phyloP scores from a whole-genome alignment of 2,329 filamentous ascomycete genomes.

The Phoma sp. region DNA sequence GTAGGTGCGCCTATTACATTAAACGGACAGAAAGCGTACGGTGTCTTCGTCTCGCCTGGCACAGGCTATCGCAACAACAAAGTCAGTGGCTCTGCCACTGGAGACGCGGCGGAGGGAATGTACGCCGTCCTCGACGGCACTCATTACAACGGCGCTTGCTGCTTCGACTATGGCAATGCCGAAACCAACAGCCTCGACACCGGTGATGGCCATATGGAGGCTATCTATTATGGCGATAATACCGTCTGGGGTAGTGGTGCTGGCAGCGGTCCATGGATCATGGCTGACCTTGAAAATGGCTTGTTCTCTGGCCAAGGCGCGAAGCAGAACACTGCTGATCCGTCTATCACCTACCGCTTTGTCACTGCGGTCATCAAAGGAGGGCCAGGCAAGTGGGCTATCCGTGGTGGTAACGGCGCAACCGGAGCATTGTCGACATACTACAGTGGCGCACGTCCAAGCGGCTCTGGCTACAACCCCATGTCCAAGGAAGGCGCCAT shows the following conservation, averaged over 20 bases:
- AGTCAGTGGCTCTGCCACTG: slow-evolving; percentile 60
- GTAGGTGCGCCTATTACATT: slow-evolving; percentile 67
- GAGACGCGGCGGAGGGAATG: slow-evolving; percentile 64
- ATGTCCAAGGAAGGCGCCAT: slow-evolving; percentile 72
- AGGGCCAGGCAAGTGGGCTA: slow-evolving; percentile 61
- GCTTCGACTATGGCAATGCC: slow-evolving; percentile 55
- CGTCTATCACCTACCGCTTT: slow-evolving; percentile 62
- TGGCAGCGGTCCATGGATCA: slow-evolving; percentile 69
- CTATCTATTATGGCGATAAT: slow-evolving; percentile 67
- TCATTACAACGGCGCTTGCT: slow-evolving; percentile 65
- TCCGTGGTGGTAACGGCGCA: slow-evolving; percentile 64
- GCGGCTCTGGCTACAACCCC: slow-evolving; percentile 60
- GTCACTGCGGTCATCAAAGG: slow-evolving; percentile 66
- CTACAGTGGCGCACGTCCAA: slow-evolving; percentile 64
- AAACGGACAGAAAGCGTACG: slow-evolving; percentile 67
- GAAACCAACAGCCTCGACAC: slow-evolving; percentile 53
- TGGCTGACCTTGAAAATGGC: slow-evolving; percentile 73
- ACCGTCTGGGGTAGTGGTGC: slow-evolving; percentile 63
- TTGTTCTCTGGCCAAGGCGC: slow-evolving; percentile 63
- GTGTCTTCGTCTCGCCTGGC: slow-evolving; percentile 66
- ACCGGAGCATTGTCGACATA: slow-evolving; percentile 64
- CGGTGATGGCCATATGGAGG: slow-evolving; percentile 72
- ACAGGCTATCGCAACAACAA: slow-evolving; percentile 69
- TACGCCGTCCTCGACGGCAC: slow-evolving; percentile 67
- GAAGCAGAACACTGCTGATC: slow-evolving; percentile 59